phyloP scores from a whole-genome alignment of 805 yeast genomes.

The Candida tammaniensis region DNA sequence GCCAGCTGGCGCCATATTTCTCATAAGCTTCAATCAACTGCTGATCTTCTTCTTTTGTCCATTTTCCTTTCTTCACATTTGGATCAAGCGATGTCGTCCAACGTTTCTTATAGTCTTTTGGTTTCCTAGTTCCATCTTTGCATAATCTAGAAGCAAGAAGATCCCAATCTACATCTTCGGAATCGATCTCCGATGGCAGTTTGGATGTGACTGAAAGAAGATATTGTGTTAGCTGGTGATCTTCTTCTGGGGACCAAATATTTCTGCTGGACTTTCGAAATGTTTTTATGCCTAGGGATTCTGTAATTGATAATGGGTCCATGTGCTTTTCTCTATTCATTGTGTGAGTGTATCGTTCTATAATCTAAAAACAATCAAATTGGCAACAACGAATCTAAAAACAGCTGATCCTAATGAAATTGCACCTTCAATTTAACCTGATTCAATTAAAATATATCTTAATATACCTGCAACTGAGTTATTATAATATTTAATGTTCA shows the following conservation, averaged over 20 bases:
- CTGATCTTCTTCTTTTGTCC: constrained; percentile 82
- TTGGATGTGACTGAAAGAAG: constrained; percentile 36
- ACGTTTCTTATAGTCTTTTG: constrained; percentile 82
- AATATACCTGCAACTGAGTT: too few relatives aligned
- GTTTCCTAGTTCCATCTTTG: constrained; percentile 51
- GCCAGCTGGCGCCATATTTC: constrained; percentile 80
- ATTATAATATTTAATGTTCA: too few relatives aligned
- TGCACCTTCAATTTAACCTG: too few relatives aligned
- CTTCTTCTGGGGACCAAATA: constrained; percentile 80
- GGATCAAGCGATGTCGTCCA: constrained; percentile 90
- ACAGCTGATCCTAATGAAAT: too few relatives aligned
- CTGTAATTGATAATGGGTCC: constrained; percentile 60
- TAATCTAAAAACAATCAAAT: too few relatives aligned
- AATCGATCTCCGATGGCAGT: constrained; percentile 20
- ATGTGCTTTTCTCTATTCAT: constrained; percentile 17
- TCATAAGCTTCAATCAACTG: constrained; percentile 60
- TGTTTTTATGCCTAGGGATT: constrained; percentile 72
- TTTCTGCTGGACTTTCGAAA: constrained; percentile 60
- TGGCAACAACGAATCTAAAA: too few relatives aligned
- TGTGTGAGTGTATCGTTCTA: too few relatives aligned
- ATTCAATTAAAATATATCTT: too few relatives aligned
- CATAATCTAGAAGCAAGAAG: constrained; percentile 38
- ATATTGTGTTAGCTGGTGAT: constrained; percentile 43
- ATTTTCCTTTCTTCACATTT: constrained; percentile 72
- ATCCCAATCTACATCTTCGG: constrained; percentile 62